Conservation (phyloP, 192 early-diverging fungal genomes). For the Spizellomyces punctatus region DNA sequence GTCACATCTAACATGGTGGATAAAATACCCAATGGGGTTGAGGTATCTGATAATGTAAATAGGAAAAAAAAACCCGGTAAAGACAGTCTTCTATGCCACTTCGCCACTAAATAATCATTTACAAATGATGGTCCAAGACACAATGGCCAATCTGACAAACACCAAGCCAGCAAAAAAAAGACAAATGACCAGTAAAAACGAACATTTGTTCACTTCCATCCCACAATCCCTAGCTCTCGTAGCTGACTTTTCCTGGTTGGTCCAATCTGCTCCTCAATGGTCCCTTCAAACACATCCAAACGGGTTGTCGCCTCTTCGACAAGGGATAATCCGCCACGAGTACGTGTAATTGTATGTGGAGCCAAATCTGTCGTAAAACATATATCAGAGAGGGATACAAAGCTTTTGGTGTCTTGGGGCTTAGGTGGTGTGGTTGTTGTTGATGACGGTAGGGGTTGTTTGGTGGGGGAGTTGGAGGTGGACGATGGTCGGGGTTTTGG, state of each 20-base stretch:
- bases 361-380: neutral
- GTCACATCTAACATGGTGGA: no score
- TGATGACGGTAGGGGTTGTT: neutral
- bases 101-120: no score
- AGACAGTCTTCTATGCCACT: no score
- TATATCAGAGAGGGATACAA: neutral
- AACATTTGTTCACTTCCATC: neutral
- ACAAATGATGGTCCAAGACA: no score
- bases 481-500: neutral
- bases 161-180: no score
- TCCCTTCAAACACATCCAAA: conserved; percentile 31
- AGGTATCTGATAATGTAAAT: no score
- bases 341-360: neutral
- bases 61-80: no score
- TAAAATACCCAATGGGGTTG: no score
- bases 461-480: neutral
- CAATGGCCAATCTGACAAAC: no score
- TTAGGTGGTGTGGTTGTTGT: no score
- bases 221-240: conserved; percentile 1
- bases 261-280: conserved; percentile 24
- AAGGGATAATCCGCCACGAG: neutral
- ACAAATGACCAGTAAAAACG: no score
- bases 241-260: conserved; percentile 1
- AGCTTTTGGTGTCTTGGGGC: neutral
- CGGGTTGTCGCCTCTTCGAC: conserved; percentile 18